These are phyloP conservation scores for Syzygium aqueum DNA, from an alignment of 345 rosid genomes.

Conservation along the genomic window DNA sequence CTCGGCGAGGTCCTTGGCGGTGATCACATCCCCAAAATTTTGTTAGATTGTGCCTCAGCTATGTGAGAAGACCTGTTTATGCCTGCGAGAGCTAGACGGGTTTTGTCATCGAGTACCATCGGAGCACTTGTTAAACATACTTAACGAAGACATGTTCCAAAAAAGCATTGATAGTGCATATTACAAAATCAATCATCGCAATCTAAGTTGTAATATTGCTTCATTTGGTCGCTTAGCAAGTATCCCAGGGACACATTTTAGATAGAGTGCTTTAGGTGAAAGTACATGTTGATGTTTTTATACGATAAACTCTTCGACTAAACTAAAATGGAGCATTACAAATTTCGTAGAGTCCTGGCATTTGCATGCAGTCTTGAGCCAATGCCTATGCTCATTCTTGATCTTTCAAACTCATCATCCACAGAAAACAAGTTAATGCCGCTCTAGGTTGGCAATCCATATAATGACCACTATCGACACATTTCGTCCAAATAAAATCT, in stretches of 20 bases:
- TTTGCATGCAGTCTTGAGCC: neutral
- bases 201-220: neutral
- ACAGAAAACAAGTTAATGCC: neutral
- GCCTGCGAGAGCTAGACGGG: rapidly evolving
- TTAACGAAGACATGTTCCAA: neutral
- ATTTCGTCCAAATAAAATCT: neutral
- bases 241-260: neutral
- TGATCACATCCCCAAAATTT: neutral
- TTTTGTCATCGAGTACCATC: neutral
- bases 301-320: neutral
- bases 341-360: neutral
- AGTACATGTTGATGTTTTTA: neutral
- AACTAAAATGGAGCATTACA: neutral
- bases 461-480: neutral
- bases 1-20: neutral
- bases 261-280: neutral
- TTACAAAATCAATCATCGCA: neutral
- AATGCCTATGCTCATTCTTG: neutral
- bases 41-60: neutral
- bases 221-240: neutral
- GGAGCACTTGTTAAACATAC: neutral
- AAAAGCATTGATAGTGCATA: neutral
- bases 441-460: neutral
- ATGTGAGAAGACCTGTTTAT: neutral
- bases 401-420: neutral